Evolutionary conservation across 495 filamentous ascomycete genomes (phyloP), one percentile per base, ranked within the genome.

Genomic region (Neurospora intermedia): DNA sequence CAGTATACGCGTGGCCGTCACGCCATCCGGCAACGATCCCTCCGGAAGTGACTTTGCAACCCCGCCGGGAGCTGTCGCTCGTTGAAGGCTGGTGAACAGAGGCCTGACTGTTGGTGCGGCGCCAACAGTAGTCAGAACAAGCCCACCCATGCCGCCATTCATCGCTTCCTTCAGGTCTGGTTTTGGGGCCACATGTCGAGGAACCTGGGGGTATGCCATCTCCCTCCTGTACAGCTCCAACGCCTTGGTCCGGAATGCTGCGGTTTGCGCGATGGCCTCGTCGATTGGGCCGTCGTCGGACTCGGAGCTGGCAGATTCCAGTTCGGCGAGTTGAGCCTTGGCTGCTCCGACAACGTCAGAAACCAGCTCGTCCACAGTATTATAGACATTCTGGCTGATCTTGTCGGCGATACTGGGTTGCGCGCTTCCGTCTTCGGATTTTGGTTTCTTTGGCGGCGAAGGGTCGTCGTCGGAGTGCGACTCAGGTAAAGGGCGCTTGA

Each of bases 41-140:
- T 94, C 92, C 62, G 84, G 85, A 35, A 96, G 81, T 2, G 84
- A 80, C 71, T 76, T 81, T 23, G 85, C 69, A 10, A 78, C 73
- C 1, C 79, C 79, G 43, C 81, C 80, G 18, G 82, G 77, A 38
- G 82, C 78, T 62, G 84, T 80, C n/a, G 84, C 81, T 20, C 83
- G 83, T 70, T 86, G 85, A 38, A 94, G 82, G 80, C 94, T 96
- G 16, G 94, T 94, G 80, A 94, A 97, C 18, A 97, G 84, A 71
- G 95, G 93, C 75, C 89, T 91, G 16, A 90, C 85, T 42, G 88
- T 89, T 40, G 88, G 87, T n/a, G 90, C 89, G 69, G 90, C 89
- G 43, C 89, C 90, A 71, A 88, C 91, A 2, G 96, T 83, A 0
- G 91, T 93, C 74, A 97, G 81, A 2, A 93, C 90, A 35, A 88